Percentiles rank a stretch among this genome's conserved stretches.
Evolutionary conservation across 2,329 filamentous ascomycete genomes (phyloP).

Genomic region (Teratosphaeria nubilosa): DNA sequence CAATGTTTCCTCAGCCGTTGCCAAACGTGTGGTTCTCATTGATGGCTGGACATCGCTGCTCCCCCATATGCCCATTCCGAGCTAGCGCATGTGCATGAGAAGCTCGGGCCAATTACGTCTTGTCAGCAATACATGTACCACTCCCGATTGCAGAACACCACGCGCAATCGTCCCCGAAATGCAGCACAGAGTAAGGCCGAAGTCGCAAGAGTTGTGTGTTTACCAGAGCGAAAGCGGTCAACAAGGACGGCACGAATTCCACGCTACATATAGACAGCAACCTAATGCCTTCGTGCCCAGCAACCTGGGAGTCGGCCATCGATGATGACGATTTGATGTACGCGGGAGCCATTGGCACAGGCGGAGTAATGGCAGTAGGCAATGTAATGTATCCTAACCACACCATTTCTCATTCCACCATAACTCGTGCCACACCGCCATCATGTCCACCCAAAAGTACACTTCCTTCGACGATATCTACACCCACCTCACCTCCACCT

Average conservation of each 20-base stretch:
- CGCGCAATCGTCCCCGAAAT: neutral
- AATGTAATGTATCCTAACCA: neutral
- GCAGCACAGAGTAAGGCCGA: too few species aligned
- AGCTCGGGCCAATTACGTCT: neutral
- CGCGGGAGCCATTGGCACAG: neutral
- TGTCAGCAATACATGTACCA: neutral
- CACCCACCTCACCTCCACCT: constrained; percentile 18
- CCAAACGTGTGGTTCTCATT: neutral
- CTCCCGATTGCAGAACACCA: neutral
- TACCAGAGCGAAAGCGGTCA: too few species aligned
- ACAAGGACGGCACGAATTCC: too few species aligned
- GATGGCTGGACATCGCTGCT: neutral
- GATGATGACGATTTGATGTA: neutral
- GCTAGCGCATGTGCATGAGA: neutral
- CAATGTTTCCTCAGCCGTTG: neutral
- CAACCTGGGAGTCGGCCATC: neutral
- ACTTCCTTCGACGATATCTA: constrained; percentile 22
- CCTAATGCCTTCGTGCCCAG: too few species aligned
- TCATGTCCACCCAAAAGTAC: neutral
- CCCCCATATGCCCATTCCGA: neutral
- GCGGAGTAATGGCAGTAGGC: neutral
- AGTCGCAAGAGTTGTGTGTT: too few species aligned
- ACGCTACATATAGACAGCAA: too few species aligned
- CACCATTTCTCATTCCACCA: neutral
- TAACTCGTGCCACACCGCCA: neutral